phyloP scores from a whole-genome alignment of 257 asterid species.

The Solanum bulbocastanum region DNA sequence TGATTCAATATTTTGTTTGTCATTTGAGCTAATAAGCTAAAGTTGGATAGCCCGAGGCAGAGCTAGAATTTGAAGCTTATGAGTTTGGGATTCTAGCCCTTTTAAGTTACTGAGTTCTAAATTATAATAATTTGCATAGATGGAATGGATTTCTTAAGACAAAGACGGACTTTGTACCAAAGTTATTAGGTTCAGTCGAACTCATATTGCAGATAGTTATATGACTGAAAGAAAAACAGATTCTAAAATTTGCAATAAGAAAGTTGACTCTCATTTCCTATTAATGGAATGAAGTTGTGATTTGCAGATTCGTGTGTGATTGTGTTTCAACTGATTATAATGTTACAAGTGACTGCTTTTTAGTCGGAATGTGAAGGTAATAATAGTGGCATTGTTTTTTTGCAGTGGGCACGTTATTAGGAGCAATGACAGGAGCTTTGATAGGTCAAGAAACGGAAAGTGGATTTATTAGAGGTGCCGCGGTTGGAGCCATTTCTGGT shows the following conservation, averaged over 20 bases:
- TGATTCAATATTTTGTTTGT: neutral
- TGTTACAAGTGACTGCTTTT: neutral
- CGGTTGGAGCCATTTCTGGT: constrained; percentile 17
- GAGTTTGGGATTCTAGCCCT: neutral
- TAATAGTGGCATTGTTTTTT: neutral
- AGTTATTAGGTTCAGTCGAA: neutral
- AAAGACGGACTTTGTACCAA: neutral
- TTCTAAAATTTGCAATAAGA: neutral
- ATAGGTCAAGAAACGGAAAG: constrained; percentile 20
- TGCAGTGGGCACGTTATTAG: constrained; percentile 23
- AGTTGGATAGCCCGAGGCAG: neutral
- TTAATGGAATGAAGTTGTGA: neutral
- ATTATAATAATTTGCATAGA: neutral
- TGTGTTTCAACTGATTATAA: neutral
- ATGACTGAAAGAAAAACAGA: neutral
- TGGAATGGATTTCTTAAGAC: neutral
- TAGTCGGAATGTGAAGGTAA: neutral
- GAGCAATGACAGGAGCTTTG: constrained; percentile 24
- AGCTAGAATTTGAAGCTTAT: neutral
- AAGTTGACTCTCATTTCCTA: neutral
- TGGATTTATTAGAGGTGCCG: constrained; percentile 21
- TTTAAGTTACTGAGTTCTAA: neutral
- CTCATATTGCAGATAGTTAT: neutral
- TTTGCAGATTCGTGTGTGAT: neutral
- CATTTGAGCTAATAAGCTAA: neutral